Conservation (phyloP, 768 basidiomycete species). For the Termitomyces sp. region DNA sequence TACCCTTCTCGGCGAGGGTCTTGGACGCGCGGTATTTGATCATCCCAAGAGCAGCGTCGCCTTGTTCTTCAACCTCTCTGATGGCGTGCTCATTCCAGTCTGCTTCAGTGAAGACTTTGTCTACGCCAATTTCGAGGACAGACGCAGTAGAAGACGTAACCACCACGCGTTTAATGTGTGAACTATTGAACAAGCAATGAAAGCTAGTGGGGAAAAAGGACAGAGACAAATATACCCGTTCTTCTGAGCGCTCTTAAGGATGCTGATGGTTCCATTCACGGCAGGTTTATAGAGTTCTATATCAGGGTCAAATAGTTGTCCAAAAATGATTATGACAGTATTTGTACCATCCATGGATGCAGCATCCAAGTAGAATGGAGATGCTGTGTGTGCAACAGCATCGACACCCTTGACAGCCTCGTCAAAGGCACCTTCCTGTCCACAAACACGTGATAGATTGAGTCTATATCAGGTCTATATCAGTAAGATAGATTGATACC, state of each 20-base stretch:
- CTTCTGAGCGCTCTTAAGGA: constrained; percentile 58
- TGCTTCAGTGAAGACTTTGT: constrained; percentile 37
- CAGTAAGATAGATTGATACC: constrained; percentile 3
- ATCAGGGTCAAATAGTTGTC: neutral
- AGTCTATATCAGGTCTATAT: too few relatives aligned
- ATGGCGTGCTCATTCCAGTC: constrained; percentile 60
- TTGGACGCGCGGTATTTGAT: constrained; percentile 58
- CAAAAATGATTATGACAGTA: too few relatives aligned
- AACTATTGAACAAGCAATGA: neutral
- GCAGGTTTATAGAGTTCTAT: constrained; percentile 69
- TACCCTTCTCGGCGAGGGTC: constrained; percentile 55
- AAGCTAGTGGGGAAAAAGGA: neutral
- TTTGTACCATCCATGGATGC: constrained; percentile 30
- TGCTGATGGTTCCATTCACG: constrained; percentile 62
- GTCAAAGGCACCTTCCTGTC: constrained; percentile 60
- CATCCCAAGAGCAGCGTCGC: constrained; percentile 35
- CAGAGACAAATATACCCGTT: constrained; percentile 34
- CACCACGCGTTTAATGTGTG: constrained; percentile 53
- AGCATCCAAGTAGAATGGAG: constrained; percentile 47
- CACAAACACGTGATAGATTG: neutral
- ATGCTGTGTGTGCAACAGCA: constrained; percentile 61
- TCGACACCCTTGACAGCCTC: constrained; percentile 67
- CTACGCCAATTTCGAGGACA: constrained; percentile 27
- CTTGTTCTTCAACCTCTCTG: constrained; percentile 45
- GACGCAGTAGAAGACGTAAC: constrained; percentile 58